Evolutionary conservation across 176 grass and related monocot species (phyloP), one percentile per base, ranked within the genome.

Genomic region (Aegilops tauschii): DNA sequence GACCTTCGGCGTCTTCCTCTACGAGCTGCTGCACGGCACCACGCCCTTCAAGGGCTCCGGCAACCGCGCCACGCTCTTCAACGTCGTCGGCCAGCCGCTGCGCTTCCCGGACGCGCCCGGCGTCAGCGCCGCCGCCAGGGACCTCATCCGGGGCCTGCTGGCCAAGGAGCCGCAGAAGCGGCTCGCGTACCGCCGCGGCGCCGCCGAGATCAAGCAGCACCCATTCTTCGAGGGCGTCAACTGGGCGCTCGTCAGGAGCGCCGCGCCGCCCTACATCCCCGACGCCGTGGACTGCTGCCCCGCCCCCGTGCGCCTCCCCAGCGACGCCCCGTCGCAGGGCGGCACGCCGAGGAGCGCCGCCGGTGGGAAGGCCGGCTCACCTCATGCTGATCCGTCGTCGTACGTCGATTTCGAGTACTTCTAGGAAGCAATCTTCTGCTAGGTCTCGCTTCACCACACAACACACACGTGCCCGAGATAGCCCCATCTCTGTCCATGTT

Each of bases 31-130:
- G 81, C 87, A 95, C 81, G 95, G 95, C 44, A 88, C 87, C 18
- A 97, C 95, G 23, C 95, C 95, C 3, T 97, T 97, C 92, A 95
- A 97, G 89, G 95, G 95, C 35, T 95, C 95, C 13, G 89, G 93
- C 5, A 95, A 97, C 84, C 89, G 95, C 37, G 95, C 95, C 29
- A 97, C 95, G 40, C 90, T 97, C 9, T 93, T 95, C 84, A 97
- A 97, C 56, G 93, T 97, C 73, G 87, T 97, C 10, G 95, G 93
- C 29, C 95, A 95, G 89, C 95, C 95, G 20, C 85, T 97, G 49
- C 90, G 91, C 20, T 97, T 97, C 81, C 95, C 93, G 8, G 95
- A 97, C 61, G 47, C 63, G 10, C 95, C 95, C 27, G 8, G 71
- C 1, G 87, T 83, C 35, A 98, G 91, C 85, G 76, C 87, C n/a